These are phyloP conservation scores for Knoxdaviesia proteae DNA, from an alignment of 2,329 filamentous ascomycete genomes.

Conservation along the genomic window DNA sequence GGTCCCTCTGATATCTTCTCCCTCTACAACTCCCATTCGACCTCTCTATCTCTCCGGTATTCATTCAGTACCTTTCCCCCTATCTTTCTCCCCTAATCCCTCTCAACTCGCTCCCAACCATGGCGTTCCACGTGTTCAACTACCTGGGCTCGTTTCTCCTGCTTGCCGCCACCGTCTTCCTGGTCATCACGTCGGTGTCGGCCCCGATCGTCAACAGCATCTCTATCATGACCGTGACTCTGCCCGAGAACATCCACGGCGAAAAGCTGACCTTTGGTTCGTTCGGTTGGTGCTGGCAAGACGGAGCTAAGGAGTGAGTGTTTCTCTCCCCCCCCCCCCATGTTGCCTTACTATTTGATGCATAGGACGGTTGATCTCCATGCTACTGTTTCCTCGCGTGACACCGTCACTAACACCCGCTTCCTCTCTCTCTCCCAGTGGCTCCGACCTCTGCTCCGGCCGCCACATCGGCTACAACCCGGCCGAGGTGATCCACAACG, in stretches of 20 bases:
- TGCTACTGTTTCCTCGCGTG: no score
- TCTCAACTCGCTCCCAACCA: constrained; percentile 10
- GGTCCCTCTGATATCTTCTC: neutral
- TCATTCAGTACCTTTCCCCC: neutral
- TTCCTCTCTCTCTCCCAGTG: constrained; percentile 5
- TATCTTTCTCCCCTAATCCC: neutral
- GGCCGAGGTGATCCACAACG: constrained; percentile 18
- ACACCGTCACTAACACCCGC: neutral
- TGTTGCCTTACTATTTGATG: neutral
- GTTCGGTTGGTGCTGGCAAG: constrained; percentile 33
- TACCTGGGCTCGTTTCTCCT: constrained; percentile 37
- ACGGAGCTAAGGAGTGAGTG: constrained; percentile 9
- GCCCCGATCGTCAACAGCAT: constrained; percentile 35
- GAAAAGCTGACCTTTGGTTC: constrained; percentile 31
- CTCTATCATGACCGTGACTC: constrained; percentile 28
- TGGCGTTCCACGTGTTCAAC: constrained; percentile 30
- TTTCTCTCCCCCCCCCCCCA: neutral
- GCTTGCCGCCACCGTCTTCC: constrained; percentile 30
- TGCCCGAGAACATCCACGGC: constrained; percentile 15
- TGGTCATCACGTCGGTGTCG: constrained; percentile 36
- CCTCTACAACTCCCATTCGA: neutral
- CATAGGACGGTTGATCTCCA: no score
- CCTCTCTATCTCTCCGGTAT: no score
- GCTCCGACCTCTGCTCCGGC: constrained; percentile 25
- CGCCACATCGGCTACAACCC: constrained; percentile 34